These are phyloP conservation scores for Malassezia yamatoensis DNA, from an alignment of 1,284 basidiomycete genomes.

Conservation along the genomic window DNA sequence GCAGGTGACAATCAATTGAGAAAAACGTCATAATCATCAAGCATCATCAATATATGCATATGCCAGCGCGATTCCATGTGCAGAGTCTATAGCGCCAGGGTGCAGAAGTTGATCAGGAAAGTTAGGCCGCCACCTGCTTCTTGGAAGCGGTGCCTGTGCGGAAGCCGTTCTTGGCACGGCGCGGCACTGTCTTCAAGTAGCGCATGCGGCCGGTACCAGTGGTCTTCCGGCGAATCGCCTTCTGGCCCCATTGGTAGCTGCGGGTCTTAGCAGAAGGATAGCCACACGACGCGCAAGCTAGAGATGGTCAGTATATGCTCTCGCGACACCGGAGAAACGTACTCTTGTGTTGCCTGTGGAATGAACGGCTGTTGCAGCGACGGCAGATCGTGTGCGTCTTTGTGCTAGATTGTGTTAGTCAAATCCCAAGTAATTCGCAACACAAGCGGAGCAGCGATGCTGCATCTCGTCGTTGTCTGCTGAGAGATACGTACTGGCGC, in stretches of 20 bases:
- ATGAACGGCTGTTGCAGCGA: conserved; percentile 80
- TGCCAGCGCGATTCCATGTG: neutral
- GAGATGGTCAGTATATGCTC: neutral
- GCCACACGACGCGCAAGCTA: conserved; percentile 88
- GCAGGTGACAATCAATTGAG: neutral
- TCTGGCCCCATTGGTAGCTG: conserved; percentile 93
- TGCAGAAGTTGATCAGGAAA: too few species aligned
- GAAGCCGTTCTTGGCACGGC: conserved; percentile 76
- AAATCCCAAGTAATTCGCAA: neutral
- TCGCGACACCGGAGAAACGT: neutral
- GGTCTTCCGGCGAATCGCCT: conserved; percentile 98
- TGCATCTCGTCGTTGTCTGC: neutral
- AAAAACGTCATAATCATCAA: neutral
- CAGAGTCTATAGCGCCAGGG: too few species aligned
- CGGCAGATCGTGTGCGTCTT: conserved; percentile 80
- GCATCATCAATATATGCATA: neutral
- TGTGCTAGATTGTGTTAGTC: conserved; percentile 60
- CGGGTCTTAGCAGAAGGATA: conserved; percentile 91
- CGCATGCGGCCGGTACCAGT: conserved; percentile 91
- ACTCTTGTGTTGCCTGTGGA: conserved; percentile 95
- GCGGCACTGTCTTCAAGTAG: conserved; percentile 64
- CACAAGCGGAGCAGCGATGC: neutral
- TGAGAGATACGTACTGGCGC: conserved; percentile 43
- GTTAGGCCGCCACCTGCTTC: conserved; percentile 21
- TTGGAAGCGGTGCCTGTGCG: conserved; percentile 34